Evolutionary conservation across 1,284 basidiomycete genomes (phyloP), one percentile per base, ranked within the genome.

Genomic region (Singerocomus rubriflavus): DNA sequence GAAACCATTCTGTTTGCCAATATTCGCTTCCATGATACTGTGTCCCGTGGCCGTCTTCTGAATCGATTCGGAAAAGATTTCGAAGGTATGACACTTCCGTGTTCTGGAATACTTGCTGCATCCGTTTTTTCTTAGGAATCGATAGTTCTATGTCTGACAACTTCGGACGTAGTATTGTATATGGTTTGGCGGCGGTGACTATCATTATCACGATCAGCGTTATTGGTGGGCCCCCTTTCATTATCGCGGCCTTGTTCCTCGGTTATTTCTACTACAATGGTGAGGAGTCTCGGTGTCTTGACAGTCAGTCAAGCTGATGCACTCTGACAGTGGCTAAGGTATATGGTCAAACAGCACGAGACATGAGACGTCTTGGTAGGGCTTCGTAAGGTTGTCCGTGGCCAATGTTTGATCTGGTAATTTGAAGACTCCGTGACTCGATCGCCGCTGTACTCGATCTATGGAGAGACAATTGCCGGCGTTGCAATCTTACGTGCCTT

Each of bases 11-110:
- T 99, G 1, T 94, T 94, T 59, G 93, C 95, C 1, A 85, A 92
- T 37, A 85, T 97, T 46, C 83, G 93, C 26, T 97, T 97, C 79
- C 94, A 96, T 63, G 94, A 98, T 64, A 97, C 93, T 0, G 84
- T 93, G 4, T 91, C 87, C 44, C 82, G 91, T 40, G 93, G 93
- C 7, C 82, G 92, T 12, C 72, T 95, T 7, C 71, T 95, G 34
- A 95, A 96, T 65, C 79, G 93, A 34, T 96, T 97, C 60, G 91
- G 93, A 36, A 96, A 97, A 67, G 94, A 97, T 65, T 91, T 96
- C 52, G 93, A 97, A 73, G 89, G 85, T 83, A 53, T n/a, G 59
- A 46, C 13, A 32, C 33, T 17, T 17, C 6, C 17, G 11, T n/a
- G 21, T 9, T 39, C 27, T 40, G 13, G 10, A 25, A 14, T 13